These are phyloP conservation scores for Tuber borchii DNA, from an alignment of 495 filamentous ascomycete species.

Conservation along the genomic window DNA sequence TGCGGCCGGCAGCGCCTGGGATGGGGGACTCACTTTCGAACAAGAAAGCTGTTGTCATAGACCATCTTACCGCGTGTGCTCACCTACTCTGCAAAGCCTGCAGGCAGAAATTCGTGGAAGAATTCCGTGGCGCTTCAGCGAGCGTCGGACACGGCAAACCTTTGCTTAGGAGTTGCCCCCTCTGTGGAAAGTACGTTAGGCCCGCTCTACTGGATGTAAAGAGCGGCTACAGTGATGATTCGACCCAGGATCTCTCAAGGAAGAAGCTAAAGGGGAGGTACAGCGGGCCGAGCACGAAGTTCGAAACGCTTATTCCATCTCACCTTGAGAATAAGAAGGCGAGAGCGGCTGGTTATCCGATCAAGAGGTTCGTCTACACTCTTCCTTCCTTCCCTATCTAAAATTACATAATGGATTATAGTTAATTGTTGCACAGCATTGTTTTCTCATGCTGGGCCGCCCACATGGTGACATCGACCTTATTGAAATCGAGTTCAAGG, in stretches of 20 bases:
- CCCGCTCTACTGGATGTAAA: slow-evolving; percentile 60
- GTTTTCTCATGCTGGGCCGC: slow-evolving; percentile 92
- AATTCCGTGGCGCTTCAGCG: not conserved
- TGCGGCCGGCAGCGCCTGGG: slow-evolving; percentile 45
- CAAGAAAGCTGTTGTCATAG: slow-evolving; percentile 57
- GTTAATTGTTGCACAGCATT: slow-evolving; percentile 63
- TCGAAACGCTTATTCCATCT: slow-evolving; percentile 64
- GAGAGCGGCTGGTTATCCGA: slow-evolving; percentile 44
- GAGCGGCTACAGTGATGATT: slow-evolving; percentile 55
- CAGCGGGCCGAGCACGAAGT: slow-evolving; percentile 83
- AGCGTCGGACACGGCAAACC: slow-evolving; percentile 42
- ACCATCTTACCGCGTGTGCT: slow-evolving; percentile 74
- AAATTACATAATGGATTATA: too few species aligned
- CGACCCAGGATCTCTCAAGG: slow-evolving; percentile 49
- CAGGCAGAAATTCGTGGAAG: slow-evolving; percentile 48
- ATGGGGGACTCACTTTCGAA: slow-evolving; percentile 47
- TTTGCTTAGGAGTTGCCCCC: slow-evolving; percentile 50
- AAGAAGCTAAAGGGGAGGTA: slow-evolving; percentile 50
- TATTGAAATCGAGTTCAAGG: slow-evolving; percentile 74
- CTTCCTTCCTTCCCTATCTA: slow-evolving; percentile 29
- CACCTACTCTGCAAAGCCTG: slow-evolving; percentile 74
- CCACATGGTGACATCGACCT: slow-evolving; percentile 90
- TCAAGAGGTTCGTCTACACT: slow-evolving; percentile 49
- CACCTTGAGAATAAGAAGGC: slow-evolving; percentile 48
- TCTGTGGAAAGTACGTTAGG: slow-evolving; percentile 58